phyloP scores from a whole-genome alignment of 2,329 filamentous ascomycete species.

The Clonostachys sp. region DNA sequence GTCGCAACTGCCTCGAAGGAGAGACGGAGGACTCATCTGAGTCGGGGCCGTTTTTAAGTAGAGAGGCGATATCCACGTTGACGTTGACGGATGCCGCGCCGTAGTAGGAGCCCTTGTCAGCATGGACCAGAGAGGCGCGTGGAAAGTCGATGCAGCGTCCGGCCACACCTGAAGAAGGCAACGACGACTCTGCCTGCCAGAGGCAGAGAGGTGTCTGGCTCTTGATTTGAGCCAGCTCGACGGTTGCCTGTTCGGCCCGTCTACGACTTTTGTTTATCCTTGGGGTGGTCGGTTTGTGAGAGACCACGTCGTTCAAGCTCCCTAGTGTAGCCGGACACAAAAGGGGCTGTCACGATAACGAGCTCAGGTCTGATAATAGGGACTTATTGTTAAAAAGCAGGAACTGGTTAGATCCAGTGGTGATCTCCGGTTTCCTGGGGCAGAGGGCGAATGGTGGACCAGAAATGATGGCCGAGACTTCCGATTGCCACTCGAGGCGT shows the following conservation, averaged over 20 bases:
- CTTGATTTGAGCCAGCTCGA: conserved; percentile 35
- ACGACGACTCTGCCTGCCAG: conserved; percentile 28
- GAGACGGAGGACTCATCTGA: conserved; percentile 64
- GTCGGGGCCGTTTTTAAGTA: conserved; percentile 72
- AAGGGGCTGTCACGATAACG: neutral
- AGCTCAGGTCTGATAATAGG: no score
- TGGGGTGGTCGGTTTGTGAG: neutral
- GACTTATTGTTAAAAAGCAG: no score
- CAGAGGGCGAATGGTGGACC: no score
- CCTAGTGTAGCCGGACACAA: neutral
- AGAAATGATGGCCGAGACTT: no score
- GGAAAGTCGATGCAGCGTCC: conserved; percentile 17
- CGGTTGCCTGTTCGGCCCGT: conserved; percentile 11
- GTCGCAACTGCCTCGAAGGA: conserved; percentile 10
- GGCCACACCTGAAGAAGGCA: conserved; percentile 16
- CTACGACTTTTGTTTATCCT: neutral
- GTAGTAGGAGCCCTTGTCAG: neutral
- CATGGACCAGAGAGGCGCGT: conserved; percentile 13
- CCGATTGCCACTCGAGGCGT: no score
- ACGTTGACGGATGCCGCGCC: conserved; percentile 33
- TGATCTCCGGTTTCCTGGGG: no score
- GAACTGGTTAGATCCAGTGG: no score
- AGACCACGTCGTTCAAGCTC: neutral
- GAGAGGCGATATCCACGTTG: conserved; percentile 93
- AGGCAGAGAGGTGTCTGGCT: conserved; percentile 34